A percentile compares a stretch with the other conserved stretches of the same genome.
Evolutionary conservation across 768 basidiomycete genomes (phyloP).

Genomic region (Hortiboletus flavorubellus): DNA sequence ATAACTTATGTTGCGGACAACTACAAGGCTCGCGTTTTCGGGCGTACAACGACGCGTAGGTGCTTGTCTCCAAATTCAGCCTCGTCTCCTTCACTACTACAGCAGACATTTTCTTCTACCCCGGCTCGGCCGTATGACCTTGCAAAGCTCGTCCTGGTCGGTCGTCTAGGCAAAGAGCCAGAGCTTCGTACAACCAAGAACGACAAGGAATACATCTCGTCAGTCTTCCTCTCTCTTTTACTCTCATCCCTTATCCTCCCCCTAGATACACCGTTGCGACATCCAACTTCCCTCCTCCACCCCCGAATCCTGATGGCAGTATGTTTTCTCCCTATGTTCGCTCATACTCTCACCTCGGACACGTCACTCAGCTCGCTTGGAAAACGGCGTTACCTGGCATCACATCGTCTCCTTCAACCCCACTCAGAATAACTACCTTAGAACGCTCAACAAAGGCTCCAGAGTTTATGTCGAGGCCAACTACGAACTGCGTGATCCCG

Average conservation of each 20-base stretch:
- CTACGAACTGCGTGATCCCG: conserved; percentile 74
- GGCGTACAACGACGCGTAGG: conserved; percentile 49
- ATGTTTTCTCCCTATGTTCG: conserved; percentile 22
- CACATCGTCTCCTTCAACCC: conserved; percentile 71
- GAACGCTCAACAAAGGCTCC: conserved; percentile 62
- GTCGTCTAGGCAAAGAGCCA: conserved; percentile 68
- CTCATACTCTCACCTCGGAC: not conserved
- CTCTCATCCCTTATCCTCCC: not conserved
- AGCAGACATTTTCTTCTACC: conserved; percentile 64
- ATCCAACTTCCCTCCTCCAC: conserved; percentile 53
- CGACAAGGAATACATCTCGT: conserved; percentile 79
- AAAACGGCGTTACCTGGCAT: conserved; percentile 67
- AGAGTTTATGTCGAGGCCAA: conserved; percentile 80
- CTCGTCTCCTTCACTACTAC: not conserved
- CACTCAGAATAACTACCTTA: conserved; percentile 57
- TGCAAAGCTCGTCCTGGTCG: conserved; percentile 75
- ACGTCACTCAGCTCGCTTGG: conserved; percentile 45
- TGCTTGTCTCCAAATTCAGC: conserved; percentile 7
- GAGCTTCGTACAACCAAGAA: conserved; percentile 64
- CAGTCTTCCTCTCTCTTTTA: conserved; percentile 24
- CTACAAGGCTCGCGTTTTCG: conserved; percentile 43
- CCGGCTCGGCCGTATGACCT: conserved; percentile 55
- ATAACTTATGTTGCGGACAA: conserved; percentile 41
- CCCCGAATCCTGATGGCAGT: conserved; percentile 62
- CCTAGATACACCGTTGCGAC: conserved; percentile 78